Percentiles rank a stretch among this genome's conserved stretches.
phyloP scores from a whole-genome alignment of 116 monocot species.

The Papilionanthe hybrid region DNA sequence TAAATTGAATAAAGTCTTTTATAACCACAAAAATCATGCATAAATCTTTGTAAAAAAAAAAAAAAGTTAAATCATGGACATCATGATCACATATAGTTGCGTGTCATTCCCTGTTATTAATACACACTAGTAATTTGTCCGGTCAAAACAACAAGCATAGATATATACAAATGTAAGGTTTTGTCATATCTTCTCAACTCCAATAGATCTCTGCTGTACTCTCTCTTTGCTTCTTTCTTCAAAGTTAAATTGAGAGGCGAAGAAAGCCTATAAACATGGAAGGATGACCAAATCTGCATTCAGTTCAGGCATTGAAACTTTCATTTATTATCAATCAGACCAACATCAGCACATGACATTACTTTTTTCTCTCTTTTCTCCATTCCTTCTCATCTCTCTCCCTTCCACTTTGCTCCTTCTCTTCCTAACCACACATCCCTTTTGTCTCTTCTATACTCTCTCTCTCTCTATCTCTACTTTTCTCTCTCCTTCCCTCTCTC shows the following conservation, averaged over 20 bases:
- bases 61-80: not conserved
- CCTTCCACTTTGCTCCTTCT: constrained; percentile 15
- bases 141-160: not conserved
- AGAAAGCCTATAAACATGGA: not conserved
- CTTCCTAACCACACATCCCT: constrained; percentile 23
- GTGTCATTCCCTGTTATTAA: constrained; percentile 23
- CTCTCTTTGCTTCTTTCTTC: not conserved
- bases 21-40: too few species aligned
- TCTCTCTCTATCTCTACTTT: not conserved
- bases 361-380: not conserved
- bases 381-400: not conserved
- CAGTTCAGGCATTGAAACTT: constrained; percentile 7
- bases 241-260: not conserved
- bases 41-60: too few species aligned
- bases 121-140: not conserved
- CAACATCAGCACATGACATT: constrained; percentile 18
- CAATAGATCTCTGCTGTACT: not conserved
- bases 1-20: too few species aligned
- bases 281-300: not conserved
- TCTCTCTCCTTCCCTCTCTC: constrained; percentile 9
- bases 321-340: constrained; percentile 18
- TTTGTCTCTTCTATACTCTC: constrained; percentile 19
- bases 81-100: constrained; percentile 5
- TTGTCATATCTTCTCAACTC: constrained; percentile 2
- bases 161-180: too few species aligned